Base-by-base conservation (phyloP, 306 rosid genomes). In the Ormosia emarginata region DNA sequence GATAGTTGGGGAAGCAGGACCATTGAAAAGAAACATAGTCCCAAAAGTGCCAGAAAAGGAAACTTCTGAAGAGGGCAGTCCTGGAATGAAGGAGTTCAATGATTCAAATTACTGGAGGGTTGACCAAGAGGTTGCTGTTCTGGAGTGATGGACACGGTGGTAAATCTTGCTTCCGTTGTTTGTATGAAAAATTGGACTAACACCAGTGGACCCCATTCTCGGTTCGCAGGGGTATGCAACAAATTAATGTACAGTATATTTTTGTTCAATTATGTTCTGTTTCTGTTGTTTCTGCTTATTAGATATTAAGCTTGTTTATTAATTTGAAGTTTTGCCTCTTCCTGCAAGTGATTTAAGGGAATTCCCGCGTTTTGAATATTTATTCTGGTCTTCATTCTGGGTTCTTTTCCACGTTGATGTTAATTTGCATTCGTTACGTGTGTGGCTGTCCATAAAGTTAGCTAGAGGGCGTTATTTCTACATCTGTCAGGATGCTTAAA, bases 21-120 rank as follows among this genome's bases (percentile, higher is more conserved):
- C 99, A 17, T 81, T 95, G 88, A 93, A 92, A 91, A 92, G 89
- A 84, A 90, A 89, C 69, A 37, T 55, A 33, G 56, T 65, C 50
- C 87, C 89, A 0, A 89, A 90, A 87, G 90, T 49, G 78, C 74
- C 87, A 11, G 97, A 90, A 71, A 92, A 92, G 78, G 98, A 93
- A 62, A 88, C 85, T 59, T 79, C 93, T 5, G 99, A 90, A 2
- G 98, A 90, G 62, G 97, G 79, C 13, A 89, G 69, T 52, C 85
- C 91, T 77, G 96, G 86, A 39, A 81, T 80, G 78, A 95, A 95
- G 87, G 98, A 95, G 72, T 95, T 92, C 87, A 95, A 95, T 74
- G 99, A 95, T 79, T 88, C 99, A 39, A 95, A 95, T 82, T 95
- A 90, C 82, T 95, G 99, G 98, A 91, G 99, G 86, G 94, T 95